Evolutionary conservation across 2,329 filamentous ascomycete genomes (phyloP), one percentile per base, ranked within the genome.

Genomic region (Cryphonectria carpinicola): DNA sequence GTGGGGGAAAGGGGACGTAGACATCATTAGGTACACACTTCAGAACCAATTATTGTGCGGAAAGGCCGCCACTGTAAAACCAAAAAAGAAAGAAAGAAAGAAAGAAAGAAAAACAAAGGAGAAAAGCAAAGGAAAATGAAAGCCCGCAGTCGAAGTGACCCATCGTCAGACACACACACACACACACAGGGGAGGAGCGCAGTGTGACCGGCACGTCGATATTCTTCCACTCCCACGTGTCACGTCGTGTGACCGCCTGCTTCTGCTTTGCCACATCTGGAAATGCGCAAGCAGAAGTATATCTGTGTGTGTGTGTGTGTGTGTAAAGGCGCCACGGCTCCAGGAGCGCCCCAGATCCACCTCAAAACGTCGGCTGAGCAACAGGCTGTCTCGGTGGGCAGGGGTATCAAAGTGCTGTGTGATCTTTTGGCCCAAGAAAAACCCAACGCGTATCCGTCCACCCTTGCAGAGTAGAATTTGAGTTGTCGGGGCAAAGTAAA

Each of bases 391-490:
- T 49, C 62, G 37, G 8, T 64, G 13, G n/a, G 41, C 49, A n/a
- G 62, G 41, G 41, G n/a, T 35, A 52, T 49, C 62, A 49, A 65
- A 22, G 43, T 19, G 28, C 25, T 56, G 25, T 7, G 28, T 7
- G 28, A 19, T 14, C 4, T 19, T 32, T 19, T 28, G 28, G n/a
- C 14, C 25, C 25, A 46, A 65, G n/a, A 6, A 10, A 32, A 56
- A 70, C 19, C 46, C 54, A 35, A 19, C 54, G 28, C 54, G 28
- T 58, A 19, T 58, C 54, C 54, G 54, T 58, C 54, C 14, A 32
- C 32, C n/a, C n/a, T 14, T 56, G 52, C 11, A 25, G 52, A 32
- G 11, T 6, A 56, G 52, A 14, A 32, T 35, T 19, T 19, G 28
- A 6, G 28, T 58, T 28, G 52, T 32, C 28, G 28, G 54, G 54